Percentiles rank a stretch among this genome's conserved stretches.
phyloP scores from a whole-genome alignment of 2,329 filamentous ascomycete species.

The Pestalotiopsis sp. region DNA sequence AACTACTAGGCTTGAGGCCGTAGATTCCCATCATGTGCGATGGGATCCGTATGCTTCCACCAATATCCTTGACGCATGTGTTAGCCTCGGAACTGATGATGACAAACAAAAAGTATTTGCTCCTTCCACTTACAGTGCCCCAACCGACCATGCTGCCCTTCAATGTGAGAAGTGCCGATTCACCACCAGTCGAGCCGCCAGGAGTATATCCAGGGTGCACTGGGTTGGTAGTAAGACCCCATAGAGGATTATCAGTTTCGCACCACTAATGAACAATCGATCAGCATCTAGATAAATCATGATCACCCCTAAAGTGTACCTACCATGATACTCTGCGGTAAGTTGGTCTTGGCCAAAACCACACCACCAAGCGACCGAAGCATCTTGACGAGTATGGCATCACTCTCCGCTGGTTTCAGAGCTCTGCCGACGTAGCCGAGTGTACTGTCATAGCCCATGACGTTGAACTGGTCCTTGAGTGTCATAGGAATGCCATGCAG shows the following conservation, averaged over 20 bases:
- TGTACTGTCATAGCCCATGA: conserved; percentile 59
- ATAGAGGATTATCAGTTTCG: conserved; percentile 56
- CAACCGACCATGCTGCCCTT: conserved; percentile 42
- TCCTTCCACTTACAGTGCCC: conserved; percentile 44
- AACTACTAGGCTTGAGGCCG: conserved; percentile 52
- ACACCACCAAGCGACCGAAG: conserved; percentile 52
- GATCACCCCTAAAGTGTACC: conserved; percentile 36
- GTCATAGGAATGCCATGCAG: conserved; percentile 29
- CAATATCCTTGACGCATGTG: no score
- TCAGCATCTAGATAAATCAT: conserved; percentile 44
- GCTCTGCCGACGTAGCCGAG: conserved; percentile 58
- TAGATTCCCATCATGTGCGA: conserved; percentile 49
- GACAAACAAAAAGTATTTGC: no score
- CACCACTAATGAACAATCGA: conserved; percentile 51
- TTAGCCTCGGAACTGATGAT: no score
- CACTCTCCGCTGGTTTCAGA: conserved; percentile 48
- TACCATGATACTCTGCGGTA: conserved; percentile 33
- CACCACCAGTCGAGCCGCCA: conserved; percentile 29
- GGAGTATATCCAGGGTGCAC: conserved; percentile 42
- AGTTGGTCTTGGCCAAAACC: conserved; percentile 53
- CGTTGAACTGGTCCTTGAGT: conserved; percentile 64
- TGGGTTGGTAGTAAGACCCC: conserved; percentile 51
- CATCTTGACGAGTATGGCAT: conserved; percentile 52
- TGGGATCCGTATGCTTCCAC: conserved; percentile 53
- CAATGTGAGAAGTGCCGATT: conserved; percentile 25